Percentiles rank a stretch among this genome's conserved stretches.
phyloP scores from a whole-genome alignment of 768 basidiomycete genomes.

The Boletus subparvulus region DNA sequence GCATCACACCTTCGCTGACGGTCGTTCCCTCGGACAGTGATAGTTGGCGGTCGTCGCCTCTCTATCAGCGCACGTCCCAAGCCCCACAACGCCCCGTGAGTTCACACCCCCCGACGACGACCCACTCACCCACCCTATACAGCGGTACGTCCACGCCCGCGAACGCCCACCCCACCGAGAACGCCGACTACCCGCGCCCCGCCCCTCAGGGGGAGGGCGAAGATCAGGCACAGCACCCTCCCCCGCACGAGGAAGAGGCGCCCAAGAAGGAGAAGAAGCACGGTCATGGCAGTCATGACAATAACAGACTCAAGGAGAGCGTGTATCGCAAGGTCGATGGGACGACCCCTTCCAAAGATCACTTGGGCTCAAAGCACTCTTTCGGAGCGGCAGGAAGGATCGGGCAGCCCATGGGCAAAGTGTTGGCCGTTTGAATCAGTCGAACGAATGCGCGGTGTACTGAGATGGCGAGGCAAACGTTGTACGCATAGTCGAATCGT shows the following conservation, averaged over 20 bases:
- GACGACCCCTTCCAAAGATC: conserved; percentile 50
- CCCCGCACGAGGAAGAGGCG: conserved; percentile 45
- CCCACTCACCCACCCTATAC: neutral
- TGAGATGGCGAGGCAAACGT: neutral
- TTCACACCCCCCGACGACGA: neutral
- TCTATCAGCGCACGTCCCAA: conserved; percentile 45
- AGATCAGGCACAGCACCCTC: conserved; percentile 27
- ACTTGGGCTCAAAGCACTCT: conserved; percentile 30
- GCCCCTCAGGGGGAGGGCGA: conserved; percentile 39
- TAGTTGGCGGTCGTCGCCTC: conserved; percentile 52
- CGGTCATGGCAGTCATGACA: conserved; percentile 37
- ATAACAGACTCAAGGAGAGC: conserved; percentile 47
- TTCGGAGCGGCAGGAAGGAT: conserved; percentile 53
- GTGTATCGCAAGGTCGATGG: conserved; percentile 46
- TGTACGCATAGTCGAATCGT: conserved; percentile 10
- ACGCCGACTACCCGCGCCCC: conserved; percentile 54
- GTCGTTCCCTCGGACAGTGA: conserved; percentile 21
- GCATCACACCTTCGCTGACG: neutral
- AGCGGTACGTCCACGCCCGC: conserved; percentile 1
- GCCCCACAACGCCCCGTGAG: conserved; percentile 35
- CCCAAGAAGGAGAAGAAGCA: conserved; percentile 51
- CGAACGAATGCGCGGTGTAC: conserved; percentile 1
- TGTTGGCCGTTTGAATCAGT: conserved; percentile 31
- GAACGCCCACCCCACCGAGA: conserved; percentile 21
- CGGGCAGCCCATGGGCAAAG: conserved; percentile 55